Base-by-base conservation (phyloP, 2,329 filamentous ascomycete genomes). In the Acephala macrosclerotiorum region DNA sequence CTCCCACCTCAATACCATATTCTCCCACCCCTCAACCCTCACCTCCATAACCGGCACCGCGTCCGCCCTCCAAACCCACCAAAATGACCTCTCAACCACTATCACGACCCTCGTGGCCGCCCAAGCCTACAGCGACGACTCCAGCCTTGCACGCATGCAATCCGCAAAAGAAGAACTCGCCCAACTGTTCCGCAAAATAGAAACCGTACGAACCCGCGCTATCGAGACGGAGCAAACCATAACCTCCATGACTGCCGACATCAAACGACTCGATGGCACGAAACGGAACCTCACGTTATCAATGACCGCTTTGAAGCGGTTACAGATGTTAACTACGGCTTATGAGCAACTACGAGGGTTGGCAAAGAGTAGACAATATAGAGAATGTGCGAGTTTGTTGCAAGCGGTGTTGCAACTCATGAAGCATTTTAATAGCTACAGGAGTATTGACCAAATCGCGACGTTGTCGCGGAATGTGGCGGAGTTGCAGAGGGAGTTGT, bases 311-410 rank as follows among this genome's bases (percentile, higher is more conserved):
- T 83, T 99, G 75, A 99, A 99, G 83, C 87, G 96, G 56, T 85
- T 99, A 73, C 96, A 99, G 84, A 99, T 99, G 96, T 82, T 99
- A 76, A 98, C 96, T 5, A 98, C 96, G 3, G 96, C 96, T n/a
- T 99, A 98, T 80, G 96, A 98, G 77, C 96, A 99, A 81, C 84
- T 99, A 65, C 87, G 92, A 65, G 92, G 89, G 2, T 83, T 97
- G 71, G 91, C 92, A 71, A 92, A 92, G 79, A 91, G 91, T 40
- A 85, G 95, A 64, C 96, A 99, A 78, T 99, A 99, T 78, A 86
- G 93, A 70, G 96, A 99, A 78, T 98, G 96, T 76, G 94, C 95
- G 18, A 94, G 96, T 74, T 84, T 99, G 66, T 83, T 99, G 64
- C 93, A 97, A 81, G 96, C 96, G 11, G 96, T 99, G 36, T 87